Conservation (phyloP, 1,284 basidiomycete species). For the Melampsora larici-populina region DNA sequence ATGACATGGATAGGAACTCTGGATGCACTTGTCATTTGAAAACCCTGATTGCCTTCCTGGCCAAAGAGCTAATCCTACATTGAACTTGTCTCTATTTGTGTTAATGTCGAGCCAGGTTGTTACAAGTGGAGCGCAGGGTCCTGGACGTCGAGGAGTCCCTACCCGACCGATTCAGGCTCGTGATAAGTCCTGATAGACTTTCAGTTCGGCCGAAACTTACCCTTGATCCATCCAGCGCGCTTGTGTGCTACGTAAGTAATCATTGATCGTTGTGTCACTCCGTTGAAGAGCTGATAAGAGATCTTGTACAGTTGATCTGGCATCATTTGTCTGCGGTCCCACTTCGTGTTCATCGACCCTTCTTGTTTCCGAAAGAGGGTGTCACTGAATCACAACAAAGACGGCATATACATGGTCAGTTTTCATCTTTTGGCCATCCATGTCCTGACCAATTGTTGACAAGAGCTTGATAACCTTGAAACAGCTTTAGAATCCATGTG, state of each 20-base stretch:
- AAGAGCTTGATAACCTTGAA: background rate
- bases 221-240: background rate
- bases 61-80: no score
- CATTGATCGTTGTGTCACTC: background rate
- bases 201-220: slow-evolving; percentile 7
- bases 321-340: slow-evolving; percentile 1
- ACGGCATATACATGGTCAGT: slow-evolving; percentile 22
- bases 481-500: background rate
- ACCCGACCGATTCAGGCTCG: slow-evolving; percentile 10
- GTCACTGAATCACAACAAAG: slow-evolving; percentile 12
- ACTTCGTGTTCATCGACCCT: slow-evolving; percentile 19
- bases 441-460: background rate
- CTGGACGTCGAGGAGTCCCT: background rate
- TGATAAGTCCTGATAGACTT: slow-evolving; percentile 6
- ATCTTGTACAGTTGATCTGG: slow-evolving; percentile 1
- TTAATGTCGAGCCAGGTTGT: no score
- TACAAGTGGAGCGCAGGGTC: background rate
- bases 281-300: no score
- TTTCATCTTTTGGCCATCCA: background rate
- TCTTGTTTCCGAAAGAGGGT: slow-evolving; percentile 26
- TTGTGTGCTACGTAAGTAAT: background rate
- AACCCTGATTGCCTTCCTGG: no score
- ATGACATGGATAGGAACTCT: no score
- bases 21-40: no score
- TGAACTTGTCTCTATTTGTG: no score